Percentiles rank a stretch among this genome's conserved stretches.
Evolutionary conservation across 176 grass and related monocot species (phyloP).

Genomic region (Secale cereale): DNA sequence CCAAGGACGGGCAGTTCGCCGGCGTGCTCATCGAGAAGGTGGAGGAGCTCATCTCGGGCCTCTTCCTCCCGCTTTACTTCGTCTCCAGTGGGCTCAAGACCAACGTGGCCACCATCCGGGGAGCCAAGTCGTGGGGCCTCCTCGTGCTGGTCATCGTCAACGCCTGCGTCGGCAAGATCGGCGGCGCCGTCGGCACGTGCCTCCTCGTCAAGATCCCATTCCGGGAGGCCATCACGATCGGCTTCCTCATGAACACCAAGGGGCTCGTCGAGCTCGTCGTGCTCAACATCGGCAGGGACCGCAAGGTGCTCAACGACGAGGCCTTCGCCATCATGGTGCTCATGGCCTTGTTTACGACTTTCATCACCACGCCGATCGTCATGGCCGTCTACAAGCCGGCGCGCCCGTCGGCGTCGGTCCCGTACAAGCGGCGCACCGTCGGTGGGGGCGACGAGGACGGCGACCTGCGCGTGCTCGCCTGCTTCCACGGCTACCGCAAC

Average conservation of each 20-base stretch:
- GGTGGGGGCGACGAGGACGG: slow-evolving; percentile 9
- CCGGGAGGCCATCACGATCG: slow-evolving; percentile 51
- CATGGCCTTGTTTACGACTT: slow-evolving; percentile 83
- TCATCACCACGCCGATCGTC: slow-evolving; percentile 71
- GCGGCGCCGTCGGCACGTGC: slow-evolving; percentile 41
- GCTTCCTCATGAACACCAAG: slow-evolving; percentile 85
- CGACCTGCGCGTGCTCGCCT: slow-evolving; percentile 65
- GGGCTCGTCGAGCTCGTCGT: slow-evolving; percentile 77
- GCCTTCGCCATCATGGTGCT: slow-evolving; percentile 74
- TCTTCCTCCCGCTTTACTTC: slow-evolving; percentile 84
- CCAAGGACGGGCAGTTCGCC: slow-evolving; percentile 66
- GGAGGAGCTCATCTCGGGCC: slow-evolving; percentile 63
- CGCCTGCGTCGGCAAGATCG: slow-evolving; percentile 72
- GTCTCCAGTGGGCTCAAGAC: slow-evolving; percentile 76
- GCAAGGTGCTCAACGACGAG: slow-evolving; percentile 78
- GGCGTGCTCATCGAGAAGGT: slow-evolving; percentile 63
- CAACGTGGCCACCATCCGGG: slow-evolving; percentile 62
- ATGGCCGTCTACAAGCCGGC: slow-evolving; percentile 78
- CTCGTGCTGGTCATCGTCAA: slow-evolving; percentile 69
- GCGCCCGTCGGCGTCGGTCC: slow-evolving; percentile 18
- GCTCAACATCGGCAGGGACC: slow-evolving; percentile 68
- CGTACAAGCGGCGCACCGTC: slow-evolving; percentile 64
- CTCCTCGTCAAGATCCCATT: slow-evolving; percentile 39
- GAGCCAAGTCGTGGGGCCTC: slow-evolving; percentile 69
- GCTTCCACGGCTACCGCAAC: slow-evolving; percentile 59